A percentile compares a stretch with the other conserved stretches of the same genome.
Conservation (phyloP, 2,329 filamentous ascomycete genomes). For the Neofusicoccum sp. region DNA sequence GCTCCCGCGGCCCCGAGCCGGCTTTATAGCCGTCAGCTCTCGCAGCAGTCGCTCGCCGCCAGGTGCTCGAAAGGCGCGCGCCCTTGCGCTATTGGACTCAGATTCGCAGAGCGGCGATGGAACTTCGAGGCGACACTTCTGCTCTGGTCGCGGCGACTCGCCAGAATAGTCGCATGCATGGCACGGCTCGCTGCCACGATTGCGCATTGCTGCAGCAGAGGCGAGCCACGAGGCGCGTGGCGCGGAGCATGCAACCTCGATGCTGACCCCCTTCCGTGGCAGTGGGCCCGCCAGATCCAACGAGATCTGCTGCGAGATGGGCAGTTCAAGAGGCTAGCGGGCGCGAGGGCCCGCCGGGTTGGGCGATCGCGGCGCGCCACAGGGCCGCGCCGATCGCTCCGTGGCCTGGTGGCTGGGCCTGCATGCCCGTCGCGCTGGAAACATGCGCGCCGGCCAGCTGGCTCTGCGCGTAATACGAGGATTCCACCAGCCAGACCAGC, state of each 20-base stretch:
- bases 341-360: slow-evolving; percentile 16
- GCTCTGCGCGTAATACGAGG: slow-evolving; percentile 16
- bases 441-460: slow-evolving; percentile 18
- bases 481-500: background rate
- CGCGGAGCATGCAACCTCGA: slow-evolving; percentile 22
- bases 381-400: slow-evolving; percentile 20
- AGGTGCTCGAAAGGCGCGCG: slow-evolving; percentile 12
- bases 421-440: slow-evolving; percentile 22
- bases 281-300: slow-evolving; percentile 21
- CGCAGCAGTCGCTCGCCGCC: slow-evolving; percentile 5
- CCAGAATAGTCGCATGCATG: slow-evolving; percentile 21
- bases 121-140: slow-evolving; percentile 22
- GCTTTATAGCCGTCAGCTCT: slow-evolving; percentile 16
- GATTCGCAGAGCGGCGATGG: slow-evolving; percentile 17
- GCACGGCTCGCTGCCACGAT: slow-evolving; percentile 22
- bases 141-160: slow-evolving; percentile 20
- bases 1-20: background rate
- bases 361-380: slow-evolving; percentile 20
- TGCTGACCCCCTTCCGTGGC: slow-evolving; percentile 21
- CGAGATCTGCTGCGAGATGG: slow-evolving; percentile 20
- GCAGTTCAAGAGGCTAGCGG: slow-evolving; percentile 14
- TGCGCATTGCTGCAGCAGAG: slow-evolving; percentile 20
- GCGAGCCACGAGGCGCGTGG: slow-evolving; percentile 22
- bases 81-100: slow-evolving; percentile 24
- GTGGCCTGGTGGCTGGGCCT: slow-evolving; percentile 22